These are phyloP conservation scores for Aspergillus tanneri DNA, from an alignment of 2,329 filamentous ascomycete genomes.

Conservation along the genomic window DNA sequence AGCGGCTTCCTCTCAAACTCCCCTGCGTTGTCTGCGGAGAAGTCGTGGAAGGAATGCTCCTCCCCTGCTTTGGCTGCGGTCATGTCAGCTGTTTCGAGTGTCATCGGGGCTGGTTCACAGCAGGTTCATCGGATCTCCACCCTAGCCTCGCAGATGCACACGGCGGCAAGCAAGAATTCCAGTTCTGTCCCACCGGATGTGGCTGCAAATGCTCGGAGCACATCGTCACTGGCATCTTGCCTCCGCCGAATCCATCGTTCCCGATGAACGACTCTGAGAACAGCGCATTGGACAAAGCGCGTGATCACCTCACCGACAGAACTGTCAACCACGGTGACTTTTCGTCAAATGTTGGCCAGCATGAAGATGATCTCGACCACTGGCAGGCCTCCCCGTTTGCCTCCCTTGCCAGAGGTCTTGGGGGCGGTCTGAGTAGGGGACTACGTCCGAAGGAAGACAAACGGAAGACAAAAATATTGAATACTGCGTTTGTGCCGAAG, in stretches of 20 bases:
- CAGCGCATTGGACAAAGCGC: conserved; percentile 20
- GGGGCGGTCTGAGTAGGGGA: conserved; percentile 44
- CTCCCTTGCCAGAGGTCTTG: conserved; percentile 43
- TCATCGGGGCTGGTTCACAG: conserved; percentile 45
- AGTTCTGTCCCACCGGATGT: conserved; percentile 48
- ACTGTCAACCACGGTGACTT: conserved; percentile 15
- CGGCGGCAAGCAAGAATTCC: conserved; percentile 20
- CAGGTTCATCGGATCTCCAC: too few species aligned
- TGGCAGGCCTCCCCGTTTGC: conserved; percentile 42
- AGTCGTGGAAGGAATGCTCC: conserved; percentile 45
- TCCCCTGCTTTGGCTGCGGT: conserved; percentile 49
- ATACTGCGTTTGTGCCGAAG: conserved; percentile 22
- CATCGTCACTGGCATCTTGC: conserved; percentile 32
- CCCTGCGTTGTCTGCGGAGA: conserved; percentile 47
- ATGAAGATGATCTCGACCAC: conserved; percentile 35
- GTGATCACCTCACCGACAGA: conserved; percentile 14
- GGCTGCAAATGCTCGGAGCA: conserved; percentile 48
- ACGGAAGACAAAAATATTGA: conserved; percentile 24
- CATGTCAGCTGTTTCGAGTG: conserved; percentile 50
- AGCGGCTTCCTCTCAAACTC: conserved; percentile 35
- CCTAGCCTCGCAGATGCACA: conserved; percentile 11
- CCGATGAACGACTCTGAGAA: conserved; percentile 18
- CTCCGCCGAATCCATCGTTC: conserved; percentile 26
- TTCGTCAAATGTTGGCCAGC: conserved; percentile 25
- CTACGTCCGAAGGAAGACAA: conserved; percentile 34